phyloP scores from a whole-genome alignment of 169 alveolate species.

The Eimeria acervulina region DNA sequence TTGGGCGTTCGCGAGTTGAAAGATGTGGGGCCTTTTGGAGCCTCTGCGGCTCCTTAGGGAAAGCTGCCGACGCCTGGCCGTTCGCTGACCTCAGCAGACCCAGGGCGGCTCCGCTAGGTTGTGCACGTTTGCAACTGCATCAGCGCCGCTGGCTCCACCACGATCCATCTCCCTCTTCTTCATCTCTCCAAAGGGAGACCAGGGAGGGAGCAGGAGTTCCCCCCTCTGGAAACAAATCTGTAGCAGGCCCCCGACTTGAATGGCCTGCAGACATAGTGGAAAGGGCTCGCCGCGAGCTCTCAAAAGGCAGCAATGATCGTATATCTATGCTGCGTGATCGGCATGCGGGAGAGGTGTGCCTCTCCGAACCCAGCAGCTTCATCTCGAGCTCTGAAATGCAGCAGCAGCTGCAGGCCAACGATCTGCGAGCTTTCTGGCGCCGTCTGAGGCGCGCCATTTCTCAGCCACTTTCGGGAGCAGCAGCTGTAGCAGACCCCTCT shows the following conservation, averaged over 20 bases:
- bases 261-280: slow-evolving; percentile 65
- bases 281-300: slow-evolving; percentile 33
- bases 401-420: slow-evolving; percentile 32
- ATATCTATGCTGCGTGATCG: neutral
- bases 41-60: neutral
- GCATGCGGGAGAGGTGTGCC: neutral
- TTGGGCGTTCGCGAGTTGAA: neutral
- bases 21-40: neutral
- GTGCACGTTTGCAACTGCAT: neutral
- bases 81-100: neutral
- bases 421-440: slow-evolving; percentile 23
- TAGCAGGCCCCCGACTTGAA: neutral
- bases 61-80: neutral
- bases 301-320: neutral
- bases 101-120: neutral
- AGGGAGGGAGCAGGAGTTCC: neutral
- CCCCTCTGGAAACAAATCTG: neutral
- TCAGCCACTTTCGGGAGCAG: slow-evolving; percentile 34
- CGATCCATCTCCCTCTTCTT: neutral
- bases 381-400: slow-evolving; percentile 11
- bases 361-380: neutral
- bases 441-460: slow-evolving; percentile 29
- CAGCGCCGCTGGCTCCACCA: slow-evolving; percentile 11
- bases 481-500: neutral
- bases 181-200: neutral